Conservation (phyloP, 306 rosid genomes). For the Vachellia pachyceras region DNA sequence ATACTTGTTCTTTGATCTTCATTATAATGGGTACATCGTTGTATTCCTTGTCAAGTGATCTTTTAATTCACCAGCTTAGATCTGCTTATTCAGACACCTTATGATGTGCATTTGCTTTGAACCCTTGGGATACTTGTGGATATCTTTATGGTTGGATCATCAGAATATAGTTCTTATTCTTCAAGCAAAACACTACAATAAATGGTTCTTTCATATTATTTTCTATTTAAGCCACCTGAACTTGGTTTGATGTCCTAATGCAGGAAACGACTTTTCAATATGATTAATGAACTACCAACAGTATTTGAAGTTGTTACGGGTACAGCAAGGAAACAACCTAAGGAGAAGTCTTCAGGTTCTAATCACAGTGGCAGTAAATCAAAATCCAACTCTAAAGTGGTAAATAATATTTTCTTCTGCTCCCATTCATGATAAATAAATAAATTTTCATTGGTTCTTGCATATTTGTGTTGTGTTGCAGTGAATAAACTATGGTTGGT, state of each 20-base stretch:
- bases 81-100: not conserved
- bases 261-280: constrained; percentile 85
- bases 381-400: constrained; percentile 74
- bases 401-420: constrained; percentile 36
- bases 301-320: constrained; percentile 88
- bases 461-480: constrained; percentile 21
- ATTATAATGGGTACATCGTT: not conserved
- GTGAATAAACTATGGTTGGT: constrained; percentile 14
- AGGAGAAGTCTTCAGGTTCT: constrained; percentile 78
- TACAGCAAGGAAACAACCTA: constrained; percentile 74
- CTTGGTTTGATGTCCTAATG: constrained; percentile 18
- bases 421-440: constrained; percentile 4
- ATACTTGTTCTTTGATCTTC: not conserved
- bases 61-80: not conserved
- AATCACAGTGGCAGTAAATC: constrained; percentile 78
- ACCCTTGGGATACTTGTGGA: not conserved
- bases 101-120: not conserved
- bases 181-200: not conserved
- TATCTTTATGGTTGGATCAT: not conserved
- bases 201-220: not conserved
- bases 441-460: constrained; percentile 10
- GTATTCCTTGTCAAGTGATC: not conserved
- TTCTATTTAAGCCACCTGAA: constrained; percentile 30
- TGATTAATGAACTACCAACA: constrained; percentile 89
- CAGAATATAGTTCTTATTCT: not conserved